Base-by-base conservation (phyloP, 2,329 filamentous ascomycete species). In the Trichoderma harzianum region DNA sequence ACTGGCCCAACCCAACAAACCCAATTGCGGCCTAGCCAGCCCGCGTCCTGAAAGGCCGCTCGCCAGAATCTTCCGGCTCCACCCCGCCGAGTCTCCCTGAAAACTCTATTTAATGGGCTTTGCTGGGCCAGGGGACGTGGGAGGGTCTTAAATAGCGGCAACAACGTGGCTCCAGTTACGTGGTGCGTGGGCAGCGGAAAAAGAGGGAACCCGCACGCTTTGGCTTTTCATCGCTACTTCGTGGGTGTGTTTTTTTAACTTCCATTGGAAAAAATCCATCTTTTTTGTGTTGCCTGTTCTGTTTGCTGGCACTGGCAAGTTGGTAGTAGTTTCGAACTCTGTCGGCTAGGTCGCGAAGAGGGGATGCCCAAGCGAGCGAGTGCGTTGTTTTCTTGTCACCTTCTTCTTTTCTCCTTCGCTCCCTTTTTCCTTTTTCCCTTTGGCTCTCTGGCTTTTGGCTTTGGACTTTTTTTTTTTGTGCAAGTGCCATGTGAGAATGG, bases 31-130 rank as follows among this genome's bases (percentile, higher is more conserved):
- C 65, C 66, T 69, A 61, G 55, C 18, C 58, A 47, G 34, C 32
- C 32, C 18, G 12, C 36, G 18, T 24, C 58, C n/a, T 61, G 32
- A 21, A 12, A 12, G 28, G 26, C 55, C 66, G 57, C 66, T 43
- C 66, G 66, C 66, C 55, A 53, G 66, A 62, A 69, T 53, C n/a
- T 69, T 69, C 39, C 66, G 66, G 39, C 64, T 68, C 63, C 70
- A 62, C 70, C 47, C 21, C 58, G 63, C 62, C 32, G 70, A 57
- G 39, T 39, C 21, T 68, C 65, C 70, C 64, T 57, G 64, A 63
- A 71, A 72, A 72, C 64, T 72, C 70, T 72, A 72, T 72, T 72
- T 72, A 62, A 68, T 68, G 66, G 66, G 66, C 21, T 62, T 69
- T 32, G 34, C 16, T 60, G 28, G 18, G 57, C 34, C 65, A 69